Base-by-base conservation (phyloP, 2,329 filamentous ascomycete genomes). In the Fusarium sp. region DNA sequence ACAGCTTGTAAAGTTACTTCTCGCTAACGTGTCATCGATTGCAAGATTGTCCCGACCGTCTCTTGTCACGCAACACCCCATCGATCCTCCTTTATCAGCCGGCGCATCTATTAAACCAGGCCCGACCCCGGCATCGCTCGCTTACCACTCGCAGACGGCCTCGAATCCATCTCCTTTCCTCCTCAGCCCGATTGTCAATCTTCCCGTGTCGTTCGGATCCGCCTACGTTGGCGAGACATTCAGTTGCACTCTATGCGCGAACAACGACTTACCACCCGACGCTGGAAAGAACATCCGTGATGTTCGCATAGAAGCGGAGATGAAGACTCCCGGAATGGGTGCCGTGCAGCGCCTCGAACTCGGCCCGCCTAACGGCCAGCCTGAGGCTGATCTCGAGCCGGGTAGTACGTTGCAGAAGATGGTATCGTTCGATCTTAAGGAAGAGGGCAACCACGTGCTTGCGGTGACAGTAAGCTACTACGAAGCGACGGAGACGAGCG, bases 181-280 rank as follows among this genome's bases (percentile, higher is more conserved):
- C 62, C 83, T 90, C 66, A 85, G 84, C 33, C 88, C 88, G 2
- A 83, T 89, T 53, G 86, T 98, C 73, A 96, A 93, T 46, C 89
- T 98, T 2, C 95, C 96, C 11, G 90, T 94, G 17, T 91, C 93
- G 0, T 98, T 99, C 78, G 95, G 94, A 44, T 95, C 93, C 14
- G 94, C 95, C 10, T 97, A 97, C 78, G 95, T 98, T 20, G 96
- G 96, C 73, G 94, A 98, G 82, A 93, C 91, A 0, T 98, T 99
- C 80, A 90, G 91, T 68, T 99, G 96, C 80, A 97, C 95, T 2
- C 85, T 98, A 22, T 97, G 94, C 80, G 94, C 92, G n/a, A 97
- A 97, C 82, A 95, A 97, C 77, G 95, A 98, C 80, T 65, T 76
- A 1, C 39, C 67, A 7, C 64, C 39, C 47, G 68, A 73, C 60